Percentiles rank a stretch among this genome's conserved stretches.
Conservation (phyloP, 192 early-diverging fungal species). For the Coemansia sp. region DNA sequence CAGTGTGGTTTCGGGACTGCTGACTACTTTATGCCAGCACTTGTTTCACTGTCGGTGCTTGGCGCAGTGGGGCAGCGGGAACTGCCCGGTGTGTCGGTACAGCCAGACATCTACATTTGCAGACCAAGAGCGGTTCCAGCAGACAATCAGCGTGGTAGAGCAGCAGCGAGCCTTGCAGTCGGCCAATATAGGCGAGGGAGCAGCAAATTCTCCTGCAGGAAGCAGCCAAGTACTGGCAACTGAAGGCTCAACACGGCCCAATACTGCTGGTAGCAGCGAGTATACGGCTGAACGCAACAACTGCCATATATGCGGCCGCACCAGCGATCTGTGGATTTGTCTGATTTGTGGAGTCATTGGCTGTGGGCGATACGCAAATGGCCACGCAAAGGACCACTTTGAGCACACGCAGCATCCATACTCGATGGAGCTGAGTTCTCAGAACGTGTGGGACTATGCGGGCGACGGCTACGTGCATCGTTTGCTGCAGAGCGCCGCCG, state of each 20-base stretch:
- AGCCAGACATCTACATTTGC: constrained; percentile 55
- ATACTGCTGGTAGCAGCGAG: no score
- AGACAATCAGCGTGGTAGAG: background rate
- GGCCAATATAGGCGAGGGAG: no score
- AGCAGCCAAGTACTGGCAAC: no score
- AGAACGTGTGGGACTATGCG: constrained; percentile 97
- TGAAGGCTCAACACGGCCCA: no score
- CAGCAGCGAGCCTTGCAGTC: no score
- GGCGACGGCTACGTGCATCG: constrained; percentile 97
- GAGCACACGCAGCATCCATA: constrained; percentile 80
- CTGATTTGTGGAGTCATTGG: constrained; percentile 94
- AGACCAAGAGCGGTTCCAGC: constrained; percentile 33
- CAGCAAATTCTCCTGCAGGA: no score
- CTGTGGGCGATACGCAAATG: constrained; percentile 89
- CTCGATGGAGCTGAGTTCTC: constrained; percentile 90
- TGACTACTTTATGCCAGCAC: constrained; percentile 93
- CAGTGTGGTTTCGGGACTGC: constrained; percentile 76
- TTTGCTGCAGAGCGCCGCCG: constrained; percentile 83
- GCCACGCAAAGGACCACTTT: constrained; percentile 89
- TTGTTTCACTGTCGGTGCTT: constrained; percentile 93
- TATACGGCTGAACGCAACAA: constrained; percentile 32
- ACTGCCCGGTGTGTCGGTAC: constrained; percentile 92
- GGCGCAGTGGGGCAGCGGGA: constrained; percentile 85
- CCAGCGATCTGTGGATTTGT: constrained; percentile 91
- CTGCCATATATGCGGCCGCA: constrained; percentile 76